A percentile compares a stretch with the other conserved stretches of the same genome.
Conservation (phyloP, 2,329 filamentous ascomycete genomes). For the Drechslerella coelobrocha region DNA sequence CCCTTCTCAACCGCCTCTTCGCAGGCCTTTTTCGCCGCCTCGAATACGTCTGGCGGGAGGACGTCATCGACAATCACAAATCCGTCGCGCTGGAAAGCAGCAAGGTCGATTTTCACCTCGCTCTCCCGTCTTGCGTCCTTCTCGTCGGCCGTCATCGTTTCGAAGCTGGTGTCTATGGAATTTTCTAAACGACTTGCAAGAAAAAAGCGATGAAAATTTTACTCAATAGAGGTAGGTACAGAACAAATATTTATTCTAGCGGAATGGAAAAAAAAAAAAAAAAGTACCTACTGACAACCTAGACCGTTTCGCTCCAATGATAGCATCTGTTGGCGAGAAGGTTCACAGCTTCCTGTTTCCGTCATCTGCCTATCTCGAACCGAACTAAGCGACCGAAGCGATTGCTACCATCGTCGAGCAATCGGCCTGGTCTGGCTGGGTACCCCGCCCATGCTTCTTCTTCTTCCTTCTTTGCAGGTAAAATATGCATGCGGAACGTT, state of each 20-base stretch:
- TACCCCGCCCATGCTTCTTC: too few species aligned
- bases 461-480: not conserved
- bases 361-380: not conserved
- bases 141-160: constrained; percentile 26
- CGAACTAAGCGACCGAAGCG: not conserved
- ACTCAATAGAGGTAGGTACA: not conserved
- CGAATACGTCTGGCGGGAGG: constrained; percentile 28
- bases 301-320: constrained; percentile 14
- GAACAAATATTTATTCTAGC: not conserved
- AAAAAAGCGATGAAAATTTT: not conserved
- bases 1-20: constrained; percentile 41
- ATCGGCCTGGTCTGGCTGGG: too few species aligned
- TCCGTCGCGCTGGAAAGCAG: constrained; percentile 38
- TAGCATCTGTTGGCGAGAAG: constrained; percentile 40
- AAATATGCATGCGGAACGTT: not conserved
- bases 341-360: constrained; percentile 41
- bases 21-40: constrained; percentile 40
- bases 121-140: not conserved
- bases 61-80: constrained; percentile 45
- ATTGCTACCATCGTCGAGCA: not conserved
- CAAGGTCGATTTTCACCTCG: constrained; percentile 22
- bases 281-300: too few species aligned
- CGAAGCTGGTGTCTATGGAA: not conserved
- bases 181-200: too few species aligned
- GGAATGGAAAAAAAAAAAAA: not conserved